Conservation (phyloP, 2,329 filamentous ascomycete species). For the Dothistroma septosporum region DNA sequence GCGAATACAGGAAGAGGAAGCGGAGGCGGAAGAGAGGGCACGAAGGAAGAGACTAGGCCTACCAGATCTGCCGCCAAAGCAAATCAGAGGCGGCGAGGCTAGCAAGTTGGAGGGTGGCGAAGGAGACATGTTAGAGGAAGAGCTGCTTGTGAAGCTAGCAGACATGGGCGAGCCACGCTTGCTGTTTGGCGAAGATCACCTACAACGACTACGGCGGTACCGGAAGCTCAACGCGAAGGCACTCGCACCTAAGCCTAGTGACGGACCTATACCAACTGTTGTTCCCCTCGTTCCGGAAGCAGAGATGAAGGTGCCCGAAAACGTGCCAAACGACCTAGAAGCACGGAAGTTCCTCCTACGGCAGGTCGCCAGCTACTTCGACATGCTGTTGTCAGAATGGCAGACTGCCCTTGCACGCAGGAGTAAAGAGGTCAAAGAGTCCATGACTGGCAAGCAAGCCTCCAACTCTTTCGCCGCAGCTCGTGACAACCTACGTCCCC, state of each 20-base stretch:
- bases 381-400: constrained; percentile 90
- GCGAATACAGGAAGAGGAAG: constrained; percentile 64
- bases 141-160: constrained; percentile 65
- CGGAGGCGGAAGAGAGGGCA: constrained; percentile 66
- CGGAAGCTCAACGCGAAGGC: constrained; percentile 53
- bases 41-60: constrained; percentile 74
- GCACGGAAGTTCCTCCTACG: constrained; percentile 71
- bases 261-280: constrained; percentile 82
- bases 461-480: constrained; percentile 82
- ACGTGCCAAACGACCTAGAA: constrained; percentile 59
- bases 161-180: constrained; percentile 66
- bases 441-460: constrained; percentile 75
- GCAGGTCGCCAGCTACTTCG: constrained; percentile 92
- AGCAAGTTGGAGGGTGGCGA: constrained; percentile 33
- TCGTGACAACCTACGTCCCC: constrained; percentile 77
- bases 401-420: constrained; percentile 66
- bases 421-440: constrained; percentile 58
- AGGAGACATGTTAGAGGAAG: constrained; percentile 67
- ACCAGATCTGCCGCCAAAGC: constrained; percentile 60
- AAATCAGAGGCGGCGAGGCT: constrained; percentile 38
- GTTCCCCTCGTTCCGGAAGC: constrained; percentile 74
- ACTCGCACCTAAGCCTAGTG: constrained; percentile 47
- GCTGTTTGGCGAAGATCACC: constrained; percentile 79
- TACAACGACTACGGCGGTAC: constrained; percentile 65
- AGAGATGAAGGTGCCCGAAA: constrained; percentile 76